Evolutionary conservation across 805 yeast species (phyloP), one percentile per base, ranked within the genome.

Genomic region (Isabelozyma gotoi): DNA sequence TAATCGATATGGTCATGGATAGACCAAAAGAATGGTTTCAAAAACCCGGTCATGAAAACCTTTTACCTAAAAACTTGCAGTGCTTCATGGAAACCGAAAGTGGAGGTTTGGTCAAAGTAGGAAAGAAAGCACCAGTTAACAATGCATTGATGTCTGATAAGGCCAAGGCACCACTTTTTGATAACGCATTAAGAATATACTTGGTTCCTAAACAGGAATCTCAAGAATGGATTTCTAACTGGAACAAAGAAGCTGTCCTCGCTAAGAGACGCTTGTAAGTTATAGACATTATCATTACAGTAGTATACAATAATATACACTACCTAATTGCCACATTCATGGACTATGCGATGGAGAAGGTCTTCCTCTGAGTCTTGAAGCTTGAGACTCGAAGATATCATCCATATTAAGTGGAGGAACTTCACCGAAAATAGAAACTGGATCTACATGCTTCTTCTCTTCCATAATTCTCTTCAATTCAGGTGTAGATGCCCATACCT

Each of bases 21-120:
- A 76, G 90, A 55, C 90, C 91, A 3, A 76, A 76, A 6, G 78
- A 78, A 34, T 88, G 87, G 84, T 84, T 83, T 56, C 76, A 74
- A 36, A 79, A 76, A 35, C 82, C 84, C 5, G 78, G 76, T 49
- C 89, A 85, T 51, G 51, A 58, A 33, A 77, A 82, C 46, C 88
- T 89, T 59, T 67, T 73, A 0, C 62, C 77, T 3, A 80, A 77
- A 49, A 77, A 77, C 42, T 65, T 90, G 19, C 84, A 86, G 40
- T 84, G 85, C 5, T 92, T 75, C 62, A 82, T 88, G 82, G 97
- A 88, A 61, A 88, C 97, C 0, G 74, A 67, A 24, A 56, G 81
- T 2, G 97, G 97, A 40, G 97, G 97, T 0, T 73, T 92, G 47
- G 83, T 89, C 36, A 89, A 88, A 63, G 80, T 85, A 4, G 96